These are phyloP conservation scores for Biscutella laevigata DNA, from an alignment of 441 rosid genomes.

Conservation along the genomic window DNA sequence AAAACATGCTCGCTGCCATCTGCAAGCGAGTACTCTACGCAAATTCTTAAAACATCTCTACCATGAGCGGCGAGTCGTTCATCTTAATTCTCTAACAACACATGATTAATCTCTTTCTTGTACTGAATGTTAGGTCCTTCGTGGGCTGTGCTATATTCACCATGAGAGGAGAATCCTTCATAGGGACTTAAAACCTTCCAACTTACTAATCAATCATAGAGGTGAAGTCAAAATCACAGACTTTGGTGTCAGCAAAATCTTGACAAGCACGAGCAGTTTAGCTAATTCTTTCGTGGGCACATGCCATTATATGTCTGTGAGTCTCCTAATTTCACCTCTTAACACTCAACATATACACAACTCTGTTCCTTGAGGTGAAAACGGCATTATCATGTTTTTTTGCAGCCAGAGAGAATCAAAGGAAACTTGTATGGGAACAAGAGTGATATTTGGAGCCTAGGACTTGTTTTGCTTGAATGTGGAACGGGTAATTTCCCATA, in stretches of 20 bases:
- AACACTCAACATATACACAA: background rate
- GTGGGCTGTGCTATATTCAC: slow-evolving; percentile 75
- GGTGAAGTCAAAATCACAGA: slow-evolving; percentile 95
- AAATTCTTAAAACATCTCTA: background rate
- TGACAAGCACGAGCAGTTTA: slow-evolving; percentile 69
- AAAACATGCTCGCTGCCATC: slow-evolving; percentile 63
- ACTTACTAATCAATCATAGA: slow-evolving; percentile 78
- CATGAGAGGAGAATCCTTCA: slow-evolving; percentile 79
- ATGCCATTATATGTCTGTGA: slow-evolving; percentile 79
- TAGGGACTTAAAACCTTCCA: slow-evolving; percentile 84
- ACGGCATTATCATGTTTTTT: background rate
- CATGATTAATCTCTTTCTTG: background rate
- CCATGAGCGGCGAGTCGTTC: no score
- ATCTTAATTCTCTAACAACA: background rate
- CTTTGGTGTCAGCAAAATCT: slow-evolving; percentile 86
- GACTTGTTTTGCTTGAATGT: slow-evolving; percentile 72
- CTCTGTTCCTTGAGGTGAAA: background rate
- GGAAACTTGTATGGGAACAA: slow-evolving; percentile 48
- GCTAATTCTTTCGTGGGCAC: slow-evolving; percentile 82
- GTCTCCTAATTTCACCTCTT: slow-evolving; percentile 24
- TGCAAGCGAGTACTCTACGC: slow-evolving; percentile 59
- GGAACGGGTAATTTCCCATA: slow-evolving; percentile 78
- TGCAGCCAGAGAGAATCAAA: slow-evolving; percentile 80
- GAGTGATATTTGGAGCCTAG: slow-evolving; percentile 95
- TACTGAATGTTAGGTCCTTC: slow-evolving; percentile 48